Evolutionary conservation across 495 filamentous ascomycete genomes (phyloP), one percentile per base, ranked within the genome.

Genomic region (Aspergillus carlsbadensis): DNA sequence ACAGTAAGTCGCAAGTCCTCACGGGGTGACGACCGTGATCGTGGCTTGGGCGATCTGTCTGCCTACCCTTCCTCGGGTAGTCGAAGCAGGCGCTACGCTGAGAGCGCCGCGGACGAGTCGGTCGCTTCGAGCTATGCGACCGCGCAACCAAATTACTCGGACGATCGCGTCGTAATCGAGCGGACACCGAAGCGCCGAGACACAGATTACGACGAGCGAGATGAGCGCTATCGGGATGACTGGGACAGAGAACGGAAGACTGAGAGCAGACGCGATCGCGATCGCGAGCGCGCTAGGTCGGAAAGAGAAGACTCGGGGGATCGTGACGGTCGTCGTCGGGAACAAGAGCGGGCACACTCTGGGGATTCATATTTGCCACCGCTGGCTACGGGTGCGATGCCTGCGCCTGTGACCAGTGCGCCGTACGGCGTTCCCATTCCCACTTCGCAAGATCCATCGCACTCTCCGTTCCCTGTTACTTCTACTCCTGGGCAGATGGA

Each of bases 11-110:
- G 78, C 60, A 81, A 75, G 60, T 73, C 80, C 37, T 69, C 79
- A 70, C 74, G 79, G 69, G 77, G 71, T 77, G 79, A 81, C 70
- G 78, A 81, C 73, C 78, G 79, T 73, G 72, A 78, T 56, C 74
- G 78, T 40, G 73, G 68, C 56, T 56, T 76, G 58, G 75, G 73
- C 43, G 74, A 76, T 61, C 58, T 74, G 60, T 63, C 66, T 20
- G 52, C 61, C 37, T 71, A 75, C 53, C 62, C 71, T 22, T 68
- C 72, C 7, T 73, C 75, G 13, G 57, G 65, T 54, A 74, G 67
- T 50, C 67, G 70, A 15, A 72, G 69, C 61, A 68, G 63, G 56
- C 70, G 70, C 44, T 63, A 69, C 37, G 56, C 71, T 2, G 15
- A 65, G 22, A 80, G 77, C 44, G 61, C 67, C 21, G 71, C 78